A percentile compares a stretch with the other conserved stretches of the same genome.
Evolutionary conservation across 176 grass and related monocot genomes (phyloP).

Genomic region (Musa acuminata): DNA sequence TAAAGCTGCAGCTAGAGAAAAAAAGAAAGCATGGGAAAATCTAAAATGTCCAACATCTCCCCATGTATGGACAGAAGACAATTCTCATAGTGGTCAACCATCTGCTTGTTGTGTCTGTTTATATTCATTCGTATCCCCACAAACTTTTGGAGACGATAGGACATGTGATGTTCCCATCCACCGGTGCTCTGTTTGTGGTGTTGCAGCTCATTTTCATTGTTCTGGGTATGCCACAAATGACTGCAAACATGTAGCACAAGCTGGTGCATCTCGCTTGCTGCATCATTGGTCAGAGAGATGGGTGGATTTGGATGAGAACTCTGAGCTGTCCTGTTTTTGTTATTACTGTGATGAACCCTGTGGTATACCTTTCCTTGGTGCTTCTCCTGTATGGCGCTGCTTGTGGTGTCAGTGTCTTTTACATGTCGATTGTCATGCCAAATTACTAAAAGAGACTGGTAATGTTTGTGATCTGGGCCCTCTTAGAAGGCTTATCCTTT

Average conservation of each 20-base stretch:
- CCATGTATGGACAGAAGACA: conserved; percentile 53
- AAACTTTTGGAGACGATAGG: conserved; percentile 16
- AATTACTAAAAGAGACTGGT: conserved; percentile 44
- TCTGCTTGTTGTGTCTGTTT: conserved; percentile 72
- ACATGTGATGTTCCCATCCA: conserved; percentile 13
- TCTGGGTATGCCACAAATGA: conserved; percentile 33
- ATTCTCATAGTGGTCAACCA: conserved; percentile 29
- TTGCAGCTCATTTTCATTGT: conserved; percentile 50
- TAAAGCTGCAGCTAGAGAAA: conserved; percentile 63
- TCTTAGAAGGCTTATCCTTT: conserved; percentile 54
- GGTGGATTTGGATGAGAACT: conserved; percentile 47
- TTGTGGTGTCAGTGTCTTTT: conserved; percentile 81
- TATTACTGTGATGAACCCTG: conserved; percentile 73
- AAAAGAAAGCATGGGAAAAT: conserved; percentile 30
- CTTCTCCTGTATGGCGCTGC: conserved; percentile 83
- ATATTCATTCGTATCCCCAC: conserved; percentile 18
- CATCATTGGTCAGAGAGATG: conserved; percentile 94
- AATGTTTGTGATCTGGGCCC: conserved; percentile 67
- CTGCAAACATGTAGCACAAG: conserved; percentile 72
- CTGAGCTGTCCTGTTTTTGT: conserved; percentile 53
- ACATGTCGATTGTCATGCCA: conserved; percentile 77
- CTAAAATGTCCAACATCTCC: conserved; percentile 50
- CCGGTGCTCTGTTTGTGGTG: conserved; percentile 54
- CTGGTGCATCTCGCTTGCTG: conserved; percentile 37
- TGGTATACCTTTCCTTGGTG: conserved; percentile 53